phyloP scores from a whole-genome alignment of 176 grass and related monocot genomes.

The Avena atlantica region DNA sequence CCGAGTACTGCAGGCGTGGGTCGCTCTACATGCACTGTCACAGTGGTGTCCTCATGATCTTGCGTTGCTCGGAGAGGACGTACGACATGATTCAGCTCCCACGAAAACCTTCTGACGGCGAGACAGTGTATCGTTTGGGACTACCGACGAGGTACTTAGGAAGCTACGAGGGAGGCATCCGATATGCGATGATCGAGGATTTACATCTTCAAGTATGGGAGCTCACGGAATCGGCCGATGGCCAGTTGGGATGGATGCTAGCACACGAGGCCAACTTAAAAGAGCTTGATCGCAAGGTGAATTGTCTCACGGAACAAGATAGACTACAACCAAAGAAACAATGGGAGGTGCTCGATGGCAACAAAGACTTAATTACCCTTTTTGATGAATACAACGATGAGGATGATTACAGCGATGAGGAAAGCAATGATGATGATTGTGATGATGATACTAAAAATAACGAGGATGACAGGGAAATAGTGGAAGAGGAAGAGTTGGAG shows the following conservation, averaged over 20 bases:
- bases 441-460: not conserved
- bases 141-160: not conserved
- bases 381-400: not conserved
- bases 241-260: not conserved
- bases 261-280: not conserved
- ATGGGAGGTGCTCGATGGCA: not conserved
- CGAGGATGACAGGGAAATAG: not conserved
- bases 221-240: not conserved
- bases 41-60: not conserved
- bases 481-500: not conserved
- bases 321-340: not conserved
- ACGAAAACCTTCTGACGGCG: not conserved
- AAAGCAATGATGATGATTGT: not conserved
- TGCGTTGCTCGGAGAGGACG: not conserved
- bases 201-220: conserved; percentile 3
- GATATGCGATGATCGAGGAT: not conserved
- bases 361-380: not conserved
- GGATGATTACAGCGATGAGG: not conserved
- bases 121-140: no score
- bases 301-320: not conserved
- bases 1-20: not conserved
- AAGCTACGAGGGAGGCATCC: not conserved
- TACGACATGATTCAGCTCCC: not conserved
- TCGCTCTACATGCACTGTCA: not conserved
- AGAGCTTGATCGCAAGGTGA: not conserved